Conservation (phyloP, 257 asterid genomes). For the Cordia subcordata region DNA sequence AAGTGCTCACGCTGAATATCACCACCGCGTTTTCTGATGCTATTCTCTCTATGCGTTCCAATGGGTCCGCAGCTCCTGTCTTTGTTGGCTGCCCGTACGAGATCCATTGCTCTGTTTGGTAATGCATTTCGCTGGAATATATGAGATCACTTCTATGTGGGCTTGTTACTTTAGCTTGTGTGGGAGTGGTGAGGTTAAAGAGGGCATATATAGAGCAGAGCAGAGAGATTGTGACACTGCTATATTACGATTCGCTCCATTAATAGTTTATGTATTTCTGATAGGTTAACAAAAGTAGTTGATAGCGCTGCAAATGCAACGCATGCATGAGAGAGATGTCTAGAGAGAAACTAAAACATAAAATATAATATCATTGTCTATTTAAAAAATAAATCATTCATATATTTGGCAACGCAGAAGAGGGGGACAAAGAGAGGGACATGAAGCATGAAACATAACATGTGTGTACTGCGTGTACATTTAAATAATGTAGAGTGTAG, state of each 20-base stretch:
- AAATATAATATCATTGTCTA: no score
- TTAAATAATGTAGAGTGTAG: no score
- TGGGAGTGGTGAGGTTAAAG: not conserved
- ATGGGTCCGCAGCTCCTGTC: not conserved
- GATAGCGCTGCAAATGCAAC: no score
- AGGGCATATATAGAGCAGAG: not conserved
- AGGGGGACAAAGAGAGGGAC: not conserved
- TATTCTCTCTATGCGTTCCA: constrained; percentile 21
- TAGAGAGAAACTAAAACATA: no score
- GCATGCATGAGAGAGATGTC: no score
- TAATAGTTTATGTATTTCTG: no score
- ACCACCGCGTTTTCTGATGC: constrained; percentile 56
- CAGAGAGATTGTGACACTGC: no score
- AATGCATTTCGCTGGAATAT: not conserved
- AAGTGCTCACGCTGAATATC: constrained; percentile 53
- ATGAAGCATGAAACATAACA: not conserved
- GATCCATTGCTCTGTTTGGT: not conserved
- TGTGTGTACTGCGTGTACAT: no score
- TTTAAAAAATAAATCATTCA: no score
- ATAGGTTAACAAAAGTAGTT: not conserved
- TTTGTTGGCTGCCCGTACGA: not conserved
- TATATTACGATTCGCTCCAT: no score
- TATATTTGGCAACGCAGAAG: no score
- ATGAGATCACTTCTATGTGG: not conserved
- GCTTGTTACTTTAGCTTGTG: no score